Base-by-base conservation (phyloP, 176 grass and related monocot species). In the Typha latifolia region DNA sequence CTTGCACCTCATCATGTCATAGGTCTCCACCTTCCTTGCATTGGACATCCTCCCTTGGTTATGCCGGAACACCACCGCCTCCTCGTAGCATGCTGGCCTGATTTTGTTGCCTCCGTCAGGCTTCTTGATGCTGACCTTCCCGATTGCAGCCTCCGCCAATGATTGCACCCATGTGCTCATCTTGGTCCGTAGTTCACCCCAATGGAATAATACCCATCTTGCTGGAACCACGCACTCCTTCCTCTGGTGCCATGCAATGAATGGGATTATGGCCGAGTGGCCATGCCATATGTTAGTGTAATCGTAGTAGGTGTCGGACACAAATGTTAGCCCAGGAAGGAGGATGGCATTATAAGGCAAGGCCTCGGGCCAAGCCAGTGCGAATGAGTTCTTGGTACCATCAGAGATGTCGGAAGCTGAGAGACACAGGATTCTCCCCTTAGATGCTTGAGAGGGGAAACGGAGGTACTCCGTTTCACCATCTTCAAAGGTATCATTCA, bases 1-100 rank as follows among this genome's bases (percentile, higher is more conserved):
- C 48, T 74, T 84, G 70, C 70, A 84, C 64, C 81, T 52, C 32
- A 84, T 57, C 75, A 79, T 61, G 34, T 73, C 70, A 69, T 66
- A 79, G 18, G 74, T 70, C 64, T 74, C 53, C 34, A 50, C 11
- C 21, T 53, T 64, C 70, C 70, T 74, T 20, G 57, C 12, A 48
- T 66, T 70, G 32, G 21, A 22, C 77, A 79, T 79, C 68, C 32
- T 72, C 26, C 78, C 78, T 23, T 69, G 22, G 16, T 69, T 74
- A 18, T 74, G 78, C 52, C 78, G 49, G 32, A 74, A 81, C 51
- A 74, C 70, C 34, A 69, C 71, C 12, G 70, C 78, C 69, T 81
- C 70, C 63, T 81, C 64, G 12, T 74, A 81, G 32, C 78, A 81
- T 15, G 37, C 49, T 23, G 70, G 43, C 19, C 53, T 37, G 18